A percentile compares a stretch with the other conserved stretches of the same genome.
Evolutionary conservation across 768 basidiomycete genomes (phyloP).

Genomic region (Trametes gibbosa): DNA sequence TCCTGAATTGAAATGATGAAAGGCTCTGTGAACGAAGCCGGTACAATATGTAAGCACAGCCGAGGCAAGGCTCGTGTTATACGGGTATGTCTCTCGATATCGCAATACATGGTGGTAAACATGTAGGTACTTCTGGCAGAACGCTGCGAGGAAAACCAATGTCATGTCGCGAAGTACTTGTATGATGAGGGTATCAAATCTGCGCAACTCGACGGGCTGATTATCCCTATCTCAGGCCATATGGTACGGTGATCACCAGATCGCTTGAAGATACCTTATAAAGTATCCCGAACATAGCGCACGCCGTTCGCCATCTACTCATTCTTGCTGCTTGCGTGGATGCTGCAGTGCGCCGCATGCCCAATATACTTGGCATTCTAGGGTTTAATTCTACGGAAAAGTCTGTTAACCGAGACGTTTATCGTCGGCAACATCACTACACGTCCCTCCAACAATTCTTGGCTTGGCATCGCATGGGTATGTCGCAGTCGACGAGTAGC

Average conservation of each 20-base stretch:
- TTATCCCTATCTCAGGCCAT: neutral
- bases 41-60: neutral
- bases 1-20: neutral
- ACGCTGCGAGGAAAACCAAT: neutral
- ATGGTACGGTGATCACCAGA: neutral
- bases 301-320: neutral
- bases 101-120: neutral
- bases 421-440: neutral
- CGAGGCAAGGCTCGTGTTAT: neutral
- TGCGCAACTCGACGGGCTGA: neutral
- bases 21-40: neutral
- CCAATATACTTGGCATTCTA: neutral
- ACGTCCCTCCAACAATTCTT: neutral
- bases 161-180: neutral
- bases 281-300: neutral
- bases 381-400: neutral
- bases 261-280: neutral
- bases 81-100: neutral
- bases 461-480: slow-evolving; percentile 1
- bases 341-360: neutral
- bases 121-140: neutral
- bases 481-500: neutral
- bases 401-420: neutral
- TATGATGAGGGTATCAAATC: no score
- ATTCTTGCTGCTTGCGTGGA: neutral